Evolutionary conservation across 2,329 filamentous ascomycete genomes (phyloP), one percentile per base, ranked within the genome.

Genomic region (Myriosclerotinia scirpicola): DNA sequence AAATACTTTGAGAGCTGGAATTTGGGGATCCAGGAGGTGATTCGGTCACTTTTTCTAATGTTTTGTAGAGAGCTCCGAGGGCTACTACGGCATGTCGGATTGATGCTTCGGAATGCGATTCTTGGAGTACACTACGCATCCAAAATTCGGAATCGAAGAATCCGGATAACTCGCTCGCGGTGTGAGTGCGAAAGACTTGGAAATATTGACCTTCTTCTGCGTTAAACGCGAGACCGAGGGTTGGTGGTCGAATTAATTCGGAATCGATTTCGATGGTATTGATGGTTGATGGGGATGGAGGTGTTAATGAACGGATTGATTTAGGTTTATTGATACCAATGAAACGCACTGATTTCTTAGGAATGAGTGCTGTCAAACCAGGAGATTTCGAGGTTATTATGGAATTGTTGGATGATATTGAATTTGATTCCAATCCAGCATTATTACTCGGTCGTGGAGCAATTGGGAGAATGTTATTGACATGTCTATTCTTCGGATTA

Each of bases 81-180:
- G 87, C 88, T 34, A 90, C 81, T 12, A 90, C 86, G 14, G 87
- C 85, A 75, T 90, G 86, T 15, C 84, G 83, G 67, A 90, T 86
- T 36, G 87, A 82, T 15, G 82, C 78, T 72, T 88, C 85, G 0
- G 81, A 80, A 70, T 90, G 85, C 63, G 86, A 89, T 74, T 87
- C 86, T 71, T 87, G 84, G 12, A 90, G 75, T 1, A 90, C 86
- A 44, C 83, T 82, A 54, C 82, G 80, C 0, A 82, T 86, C 87
- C 87, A 90, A 73, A 90, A 90, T 1, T 82, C 80, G 26, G 83
- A 84, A 73, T 89, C 85, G 68, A 90, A 90, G 74, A 87, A 90
- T 15, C 88, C 87, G 0, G 87, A 88, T 8, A 90, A 78, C 72
- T 88, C 86, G 56, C 78, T 83, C 1, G 87, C 85, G 0, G 88